Evolutionary conservation across 2,329 filamentous ascomycete genomes (phyloP).

Genomic region (Trichoderma pleuroti): DNA sequence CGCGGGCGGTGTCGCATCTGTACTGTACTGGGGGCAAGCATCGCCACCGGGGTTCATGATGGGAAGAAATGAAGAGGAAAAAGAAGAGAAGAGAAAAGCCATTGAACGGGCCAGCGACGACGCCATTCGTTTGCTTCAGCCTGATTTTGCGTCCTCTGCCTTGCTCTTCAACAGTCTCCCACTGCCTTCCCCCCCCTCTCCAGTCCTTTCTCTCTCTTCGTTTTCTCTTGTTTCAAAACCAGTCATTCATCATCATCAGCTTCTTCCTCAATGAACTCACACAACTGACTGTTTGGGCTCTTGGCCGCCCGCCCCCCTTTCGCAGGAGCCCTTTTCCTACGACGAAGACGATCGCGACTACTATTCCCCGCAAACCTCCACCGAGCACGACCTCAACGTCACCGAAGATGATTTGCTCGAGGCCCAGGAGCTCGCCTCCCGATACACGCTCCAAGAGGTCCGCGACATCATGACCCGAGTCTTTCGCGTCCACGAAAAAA

Average conservation of each 20-base stretch:
- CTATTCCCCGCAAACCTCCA: constrained; percentile 25
- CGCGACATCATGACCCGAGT: constrained; percentile 42
- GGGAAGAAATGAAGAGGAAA: neutral
- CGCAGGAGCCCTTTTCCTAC: constrained; percentile 37
- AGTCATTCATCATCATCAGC: neutral
- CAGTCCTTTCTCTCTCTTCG: neutral
- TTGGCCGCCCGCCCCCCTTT: neutral
- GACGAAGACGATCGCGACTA: constrained; percentile 37
- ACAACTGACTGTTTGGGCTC: constrained; percentile 9
- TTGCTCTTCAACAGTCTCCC: neutral
- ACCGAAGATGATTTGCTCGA: constrained; percentile 46
- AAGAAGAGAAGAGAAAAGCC: neutral
- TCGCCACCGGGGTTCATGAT: neutral
- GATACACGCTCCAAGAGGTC: constrained; percentile 42
- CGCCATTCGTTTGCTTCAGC: neutral
- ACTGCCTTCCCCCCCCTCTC: no score
- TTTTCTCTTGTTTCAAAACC: neutral
- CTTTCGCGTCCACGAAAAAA: constrained; percentile 39
- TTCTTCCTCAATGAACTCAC: neutral
- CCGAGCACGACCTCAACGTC: constrained; percentile 42
- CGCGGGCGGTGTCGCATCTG: neutral
- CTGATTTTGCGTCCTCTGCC: neutral
- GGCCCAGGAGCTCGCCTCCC: constrained; percentile 42
- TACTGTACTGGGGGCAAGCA: neutral
- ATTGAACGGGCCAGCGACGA: neutral